Evolutionary conservation across 163 green algal species (phyloP), one percentile per base, ranked within the genome.

Genomic region (Coccomyxa subellipsoidea): DNA sequence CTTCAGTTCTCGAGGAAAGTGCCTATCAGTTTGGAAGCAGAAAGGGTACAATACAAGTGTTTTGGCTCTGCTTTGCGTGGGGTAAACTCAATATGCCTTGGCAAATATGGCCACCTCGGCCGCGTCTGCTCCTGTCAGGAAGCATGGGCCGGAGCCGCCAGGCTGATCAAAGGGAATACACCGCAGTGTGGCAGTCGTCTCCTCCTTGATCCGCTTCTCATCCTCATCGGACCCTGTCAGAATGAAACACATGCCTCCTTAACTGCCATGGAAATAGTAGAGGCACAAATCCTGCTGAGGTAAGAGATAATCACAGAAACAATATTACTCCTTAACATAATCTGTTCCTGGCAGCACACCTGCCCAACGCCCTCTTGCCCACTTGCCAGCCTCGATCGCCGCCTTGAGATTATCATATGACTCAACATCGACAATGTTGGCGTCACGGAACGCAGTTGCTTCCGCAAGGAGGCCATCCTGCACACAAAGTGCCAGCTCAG

Each of bases 141-240:
- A 91, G 88, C 96, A 99, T 7, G 78, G 88, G 77, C 94, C 87
- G 0, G 87, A 82, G 7, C 85, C 85, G 7, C 80, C 79, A 18
- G 95, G 94, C 86, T 99, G 96, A 10, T 98, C 94, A 85, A 99
- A 98, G 29, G 96, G 96, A 87, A 98, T 98, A 90, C 96, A 99
- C 39, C 96, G 90, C 80, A 99, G 87, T 8, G 96, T 99, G 23
- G 96, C 96, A n/a, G 89, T 83, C 35, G 94, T 98, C 82, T 99
- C 95, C 84, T 99, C 94, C 90, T 99, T 98, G 21, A 99, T 85
- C 39, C 82, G 84, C 78, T 78, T 77, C 92, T 99, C 96, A 70
- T 98, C 91, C 10, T 89, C 95, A 77, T 98, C 94, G 72, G 83
- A 92, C 31, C 90, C 96, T 87, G 83, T 34, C 66, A 36, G 12